Percentiles rank a stretch among this genome's conserved stretches.
These are phyloP conservation scores for Scolecobasidium constrictum DNA, from an alignment of 2,329 filamentous ascomycete species.

Conservation along the genomic window DNA sequence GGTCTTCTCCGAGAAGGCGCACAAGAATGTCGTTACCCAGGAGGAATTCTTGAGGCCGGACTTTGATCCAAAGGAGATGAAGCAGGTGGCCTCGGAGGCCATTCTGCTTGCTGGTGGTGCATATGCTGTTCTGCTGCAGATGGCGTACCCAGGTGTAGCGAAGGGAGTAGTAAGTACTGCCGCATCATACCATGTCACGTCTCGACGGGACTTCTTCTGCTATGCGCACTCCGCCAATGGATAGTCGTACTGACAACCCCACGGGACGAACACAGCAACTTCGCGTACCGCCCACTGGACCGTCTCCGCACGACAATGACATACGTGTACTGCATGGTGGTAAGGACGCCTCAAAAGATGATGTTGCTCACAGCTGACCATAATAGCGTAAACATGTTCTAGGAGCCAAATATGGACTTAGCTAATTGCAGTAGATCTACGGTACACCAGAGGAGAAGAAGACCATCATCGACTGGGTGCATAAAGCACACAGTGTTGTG, in stretches of 20 bases:
- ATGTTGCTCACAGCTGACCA: too few species aligned
- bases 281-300: slow-evolving; percentile 24
- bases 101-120: slow-evolving; percentile 26
- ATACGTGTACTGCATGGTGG: slow-evolving; percentile 29
- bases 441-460: slow-evolving; percentile 23
- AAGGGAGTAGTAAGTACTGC: too few species aligned
- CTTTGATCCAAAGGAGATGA: slow-evolving; percentile 20
- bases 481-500: slow-evolving; percentile 23
- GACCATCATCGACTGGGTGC: slow-evolving; percentile 26
- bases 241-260: too few species aligned
- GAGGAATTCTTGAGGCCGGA: slow-evolving; percentile 11
- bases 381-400: too few species aligned
- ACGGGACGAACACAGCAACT: slow-evolving; percentile 29
- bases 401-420: too few species aligned
- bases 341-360: too few species aligned
- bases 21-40: background rate
- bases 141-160: slow-evolving; percentile 29
- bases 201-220: too few species aligned
- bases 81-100: slow-evolving; percentile 23
- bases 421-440: too few species aligned
- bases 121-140: slow-evolving; percentile 28
- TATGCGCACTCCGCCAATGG: too few species aligned
- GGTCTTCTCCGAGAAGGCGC: background rate
- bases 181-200: too few species aligned
- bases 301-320: slow-evolving; percentile 28